phyloP scores from a whole-genome alignment of 2,329 filamentous ascomycete genomes.

The Calonectria leucothoes region DNA sequence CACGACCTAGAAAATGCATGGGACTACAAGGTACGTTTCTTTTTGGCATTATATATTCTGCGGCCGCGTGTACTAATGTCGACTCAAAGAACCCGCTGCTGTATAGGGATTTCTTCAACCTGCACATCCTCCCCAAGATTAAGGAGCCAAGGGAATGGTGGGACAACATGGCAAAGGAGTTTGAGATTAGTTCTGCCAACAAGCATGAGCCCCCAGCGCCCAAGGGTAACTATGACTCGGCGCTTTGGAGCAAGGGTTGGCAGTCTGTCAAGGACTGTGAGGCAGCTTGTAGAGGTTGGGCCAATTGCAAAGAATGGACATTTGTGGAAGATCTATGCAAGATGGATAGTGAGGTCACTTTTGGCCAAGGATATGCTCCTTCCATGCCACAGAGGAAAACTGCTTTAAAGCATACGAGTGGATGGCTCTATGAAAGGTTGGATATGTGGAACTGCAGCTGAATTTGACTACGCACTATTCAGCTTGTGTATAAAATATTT shows the following conservation, averaged over 20 bases:
- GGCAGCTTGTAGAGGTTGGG: constrained; percentile 36
- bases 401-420: constrained; percentile 37
- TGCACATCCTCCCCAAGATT: constrained; percentile 33
- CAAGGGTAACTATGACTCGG: constrained; percentile 23
- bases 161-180: constrained; percentile 36
- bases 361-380: constrained; percentile 38
- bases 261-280: constrained; percentile 35
- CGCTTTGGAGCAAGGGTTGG: constrained; percentile 35
- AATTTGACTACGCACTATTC: background rate
- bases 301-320: constrained; percentile 34
- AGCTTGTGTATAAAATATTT: background rate
- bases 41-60: background rate
- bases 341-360: constrained; percentile 39
- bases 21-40: constrained; percentile 32
- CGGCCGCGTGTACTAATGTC: background rate
- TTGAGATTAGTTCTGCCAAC: constrained; percentile 36
- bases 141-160: constrained; percentile 35
- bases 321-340: constrained; percentile 40
- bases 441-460: constrained; percentile 28
- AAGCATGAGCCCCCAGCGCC: constrained; percentile 23
- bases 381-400: constrained; percentile 40
- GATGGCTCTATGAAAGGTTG: constrained; percentile 37
- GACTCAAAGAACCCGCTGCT: constrained; percentile 31
- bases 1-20: constrained; percentile 36
- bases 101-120: constrained; percentile 37